phyloP scores from a whole-genome alignment of 2,329 filamentous ascomycete species.

The Endoconidiophora laricicola region DNA sequence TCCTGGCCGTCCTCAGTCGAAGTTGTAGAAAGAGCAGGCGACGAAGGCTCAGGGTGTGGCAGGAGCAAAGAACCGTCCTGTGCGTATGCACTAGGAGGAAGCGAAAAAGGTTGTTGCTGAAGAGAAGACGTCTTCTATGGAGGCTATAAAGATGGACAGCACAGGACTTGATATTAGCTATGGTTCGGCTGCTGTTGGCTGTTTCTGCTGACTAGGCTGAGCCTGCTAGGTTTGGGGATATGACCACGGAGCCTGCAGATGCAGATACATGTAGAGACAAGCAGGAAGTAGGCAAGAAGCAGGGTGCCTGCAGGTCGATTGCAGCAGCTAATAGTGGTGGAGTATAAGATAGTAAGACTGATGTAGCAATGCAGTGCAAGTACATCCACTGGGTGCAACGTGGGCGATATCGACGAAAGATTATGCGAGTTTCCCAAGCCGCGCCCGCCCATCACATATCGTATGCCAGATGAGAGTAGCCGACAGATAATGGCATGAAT shows the following conservation, averaged over 20 bases:
- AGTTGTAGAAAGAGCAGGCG: conserved; percentile 43
- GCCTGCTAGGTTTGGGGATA: too few species aligned
- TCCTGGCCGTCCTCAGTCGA: conserved; percentile 44
- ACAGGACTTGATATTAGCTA: background rate
- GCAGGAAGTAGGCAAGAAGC: conserved; percentile 3
- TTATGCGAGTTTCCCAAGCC: background rate
- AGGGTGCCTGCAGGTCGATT: background rate
- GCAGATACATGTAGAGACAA: background rate
- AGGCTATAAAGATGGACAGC: conserved; percentile 13
- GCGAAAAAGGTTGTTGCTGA: conserved; percentile 27
- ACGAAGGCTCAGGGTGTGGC: conserved; percentile 26
- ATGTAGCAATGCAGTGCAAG: background rate
- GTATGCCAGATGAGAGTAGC: background rate
- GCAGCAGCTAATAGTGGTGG: background rate
- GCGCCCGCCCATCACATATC: background rate
- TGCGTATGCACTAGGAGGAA: conserved; percentile 44
- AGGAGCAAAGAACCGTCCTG: conserved; percentile 34
- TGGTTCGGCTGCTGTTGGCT: too few species aligned
- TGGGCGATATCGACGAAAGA: background rate
- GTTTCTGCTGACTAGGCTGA: too few species aligned
- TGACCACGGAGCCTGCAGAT: too few species aligned
- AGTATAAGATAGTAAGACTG: background rate
- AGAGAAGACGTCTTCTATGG: conserved; percentile 39
- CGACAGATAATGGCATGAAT: too few species aligned
- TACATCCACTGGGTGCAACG: background rate